These are phyloP conservation scores for Trichoderma aggressivum DNA, from an alignment of 2,329 filamentous ascomycete genomes.

Conservation along the genomic window DNA sequence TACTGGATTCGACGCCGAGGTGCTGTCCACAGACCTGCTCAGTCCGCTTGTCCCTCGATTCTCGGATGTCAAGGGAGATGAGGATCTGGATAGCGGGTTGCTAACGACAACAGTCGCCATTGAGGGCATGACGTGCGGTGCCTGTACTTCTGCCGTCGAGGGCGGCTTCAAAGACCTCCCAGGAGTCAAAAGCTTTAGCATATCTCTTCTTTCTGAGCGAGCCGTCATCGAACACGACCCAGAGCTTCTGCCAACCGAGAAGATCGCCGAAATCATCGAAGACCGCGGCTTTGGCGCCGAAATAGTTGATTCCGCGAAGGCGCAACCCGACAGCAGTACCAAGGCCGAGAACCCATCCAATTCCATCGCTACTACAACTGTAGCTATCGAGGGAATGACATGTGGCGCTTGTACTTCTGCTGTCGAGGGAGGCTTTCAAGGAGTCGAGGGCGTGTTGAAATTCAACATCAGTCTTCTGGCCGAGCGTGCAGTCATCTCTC, in stretches of 20 bases:
- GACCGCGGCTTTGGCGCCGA: slow-evolving; percentile 78
- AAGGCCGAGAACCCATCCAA: slow-evolving; percentile 34
- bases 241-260: slow-evolving; percentile 46
- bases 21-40: slow-evolving; percentile 77
- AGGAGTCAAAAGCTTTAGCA: slow-evolving; percentile 72
- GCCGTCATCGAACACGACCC: slow-evolving; percentile 81
- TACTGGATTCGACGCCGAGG: slow-evolving; percentile 83
- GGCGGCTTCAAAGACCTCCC: slow-evolving; percentile 71
- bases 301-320: slow-evolving; percentile 66
- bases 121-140: slow-evolving; percentile 88
- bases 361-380: slow-evolving; percentile 67
- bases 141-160: slow-evolving; percentile 83
- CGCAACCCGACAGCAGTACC: slow-evolving; percentile 28
- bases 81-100: slow-evolving; percentile 38
- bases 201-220: slow-evolving; percentile 79
- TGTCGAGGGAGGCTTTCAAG: slow-evolving; percentile 77
- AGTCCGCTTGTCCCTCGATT: slow-evolving; percentile 45
- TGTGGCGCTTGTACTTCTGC: slow-evolving; percentile 95
- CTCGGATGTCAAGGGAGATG: slow-evolving; percentile 34
- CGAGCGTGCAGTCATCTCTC: slow-evolving; percentile 83
- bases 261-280: slow-evolving; percentile 59
- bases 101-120: slow-evolving; percentile 74
- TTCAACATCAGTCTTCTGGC: slow-evolving; percentile 96
- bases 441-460: slow-evolving; percentile 71
- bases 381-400: slow-evolving; percentile 95